These are phyloP conservation scores for Maudiozyma saulgeensis DNA, from an alignment of 805 yeast species.

Conservation along the genomic window DNA sequence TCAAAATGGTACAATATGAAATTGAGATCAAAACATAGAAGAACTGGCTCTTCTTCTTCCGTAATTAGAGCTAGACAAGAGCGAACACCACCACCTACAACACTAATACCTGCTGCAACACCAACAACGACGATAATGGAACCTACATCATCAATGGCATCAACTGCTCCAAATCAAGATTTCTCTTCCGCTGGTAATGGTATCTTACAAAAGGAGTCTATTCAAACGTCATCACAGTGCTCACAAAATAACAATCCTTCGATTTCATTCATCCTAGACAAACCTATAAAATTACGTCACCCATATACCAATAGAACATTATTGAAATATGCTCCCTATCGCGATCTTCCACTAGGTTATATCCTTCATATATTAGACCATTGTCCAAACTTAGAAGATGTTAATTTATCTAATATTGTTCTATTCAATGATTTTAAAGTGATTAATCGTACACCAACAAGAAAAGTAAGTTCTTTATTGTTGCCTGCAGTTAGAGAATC, in stretches of 20 bases:
- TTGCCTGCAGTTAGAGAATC: constrained; percentile 15
- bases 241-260: neutral
- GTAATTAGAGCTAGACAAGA: neutral
- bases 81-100: neutral
- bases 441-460: constrained; percentile 7
- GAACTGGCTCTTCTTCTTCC: neutral
- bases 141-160: too few relatives aligned
- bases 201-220: neutral
- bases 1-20: constrained; percentile 14
- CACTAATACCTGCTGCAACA: neutral
- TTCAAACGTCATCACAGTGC: neutral
- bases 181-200: too few relatives aligned
- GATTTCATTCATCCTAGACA: neutral
- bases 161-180: too few relatives aligned
- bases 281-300: constrained; percentile 28
- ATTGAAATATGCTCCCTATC: constrained; percentile 52
- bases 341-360: constrained; percentile 73
- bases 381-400: constrained; percentile 48
- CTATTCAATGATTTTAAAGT: constrained; percentile 57
- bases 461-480: constrained; percentile 8
- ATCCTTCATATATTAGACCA: constrained; percentile 56
- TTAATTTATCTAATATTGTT: constrained; percentile 54
- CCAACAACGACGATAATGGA: neutral
- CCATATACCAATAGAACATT: constrained; percentile 56
- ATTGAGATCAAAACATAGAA: constrained; percentile 9